Evolutionary conservation across 1,284 basidiomycete genomes (phyloP), one percentile per base, ranked within the genome.

Genomic region (Erythrobasidium hasegawianum): DNA sequence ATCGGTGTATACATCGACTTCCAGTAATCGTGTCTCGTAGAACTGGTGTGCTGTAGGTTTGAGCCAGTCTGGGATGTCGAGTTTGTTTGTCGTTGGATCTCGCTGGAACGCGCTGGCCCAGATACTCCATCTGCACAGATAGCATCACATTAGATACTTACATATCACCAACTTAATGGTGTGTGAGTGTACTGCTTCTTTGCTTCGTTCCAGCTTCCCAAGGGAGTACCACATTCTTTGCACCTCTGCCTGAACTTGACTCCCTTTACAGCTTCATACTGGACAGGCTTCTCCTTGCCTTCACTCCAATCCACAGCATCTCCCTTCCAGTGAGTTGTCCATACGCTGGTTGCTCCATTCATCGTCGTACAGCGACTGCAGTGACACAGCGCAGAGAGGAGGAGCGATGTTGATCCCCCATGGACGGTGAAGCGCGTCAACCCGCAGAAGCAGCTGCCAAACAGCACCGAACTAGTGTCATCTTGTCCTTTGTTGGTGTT

Each of bases 301-400:
- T 18, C 20, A 40, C 57, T 29, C 53, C 53, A 64, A 2, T 18
- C 22, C 9, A 64, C 61, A 14, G 33, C 38, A 18, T 50, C 55
- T 24, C 40, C 18, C n/a, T 38, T 45, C 61, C 61, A 65, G 29
- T 65, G 62, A 11, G 62, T 64, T 7, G 60, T 62, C 60, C 62
- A 58, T 1, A 65, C 33, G 26, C 27, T 57, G 8, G 43, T 40
- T 9, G 55, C 38, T 1, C 55, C 55, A 18, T 58, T 65, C 24
- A 57, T 38, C 26, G 50, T 8, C 18, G 53, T 50, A 39, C 62
- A 65, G 13, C 62, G 40, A 10, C 43, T 50, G 56, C 56, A 65
- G 26, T 65, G 55, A 40, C 62, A 65, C 55, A 40, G 50, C 2
- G 45, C 55, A 18, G 43, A 57, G 2, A 52, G n/a, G 9, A 26